phyloP scores from a whole-genome alignment of 108 stramenopile genomes.

The Chaetoceros tenuissimus region DNA sequence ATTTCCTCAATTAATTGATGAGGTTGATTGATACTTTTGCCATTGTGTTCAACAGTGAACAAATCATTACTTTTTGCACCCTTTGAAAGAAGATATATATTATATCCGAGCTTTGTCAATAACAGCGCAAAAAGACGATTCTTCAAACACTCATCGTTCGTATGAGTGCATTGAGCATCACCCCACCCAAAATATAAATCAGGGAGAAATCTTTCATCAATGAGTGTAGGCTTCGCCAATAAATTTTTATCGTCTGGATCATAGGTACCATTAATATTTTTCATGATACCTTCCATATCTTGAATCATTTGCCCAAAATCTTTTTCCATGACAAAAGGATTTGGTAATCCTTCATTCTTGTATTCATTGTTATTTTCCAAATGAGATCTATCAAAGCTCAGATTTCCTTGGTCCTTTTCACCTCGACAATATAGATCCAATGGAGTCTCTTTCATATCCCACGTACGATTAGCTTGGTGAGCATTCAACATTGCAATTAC shows the following conservation, averaged over 20 bases:
- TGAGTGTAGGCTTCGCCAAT: constrained; percentile 25
- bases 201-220: constrained; percentile 36
- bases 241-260: constrained; percentile 39
- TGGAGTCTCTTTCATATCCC: constrained; percentile 2
- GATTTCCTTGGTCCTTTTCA: constrained; percentile 31
- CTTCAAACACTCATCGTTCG: constrained; percentile 38
- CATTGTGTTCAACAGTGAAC: constrained; percentile 21
- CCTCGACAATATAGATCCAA: constrained; percentile 28
- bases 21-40: constrained; percentile 19
- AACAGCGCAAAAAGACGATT: constrained; percentile 46
- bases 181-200: constrained; percentile 39
- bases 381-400: constrained; percentile 11
- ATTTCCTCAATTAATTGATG: constrained; percentile 35
- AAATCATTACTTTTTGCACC: constrained; percentile 5
- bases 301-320: constrained; percentile 32
- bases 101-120: constrained; percentile 45
- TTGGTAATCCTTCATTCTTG: no score
- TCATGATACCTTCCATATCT: constrained; percentile 39
- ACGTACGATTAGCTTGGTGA: constrained; percentile 26
- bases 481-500: constrained; percentile 28
- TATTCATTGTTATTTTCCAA: neutral
- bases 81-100: constrained; percentile 14
- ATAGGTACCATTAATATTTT: constrained; percentile 14
- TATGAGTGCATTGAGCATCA: constrained; percentile 38
- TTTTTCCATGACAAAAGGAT: constrained; percentile 35